A percentile compares a stretch with the other conserved stretches of the same genome.
Conservation (phyloP, 139 green algal genomes). For the Pleodorina starrii region DNA sequence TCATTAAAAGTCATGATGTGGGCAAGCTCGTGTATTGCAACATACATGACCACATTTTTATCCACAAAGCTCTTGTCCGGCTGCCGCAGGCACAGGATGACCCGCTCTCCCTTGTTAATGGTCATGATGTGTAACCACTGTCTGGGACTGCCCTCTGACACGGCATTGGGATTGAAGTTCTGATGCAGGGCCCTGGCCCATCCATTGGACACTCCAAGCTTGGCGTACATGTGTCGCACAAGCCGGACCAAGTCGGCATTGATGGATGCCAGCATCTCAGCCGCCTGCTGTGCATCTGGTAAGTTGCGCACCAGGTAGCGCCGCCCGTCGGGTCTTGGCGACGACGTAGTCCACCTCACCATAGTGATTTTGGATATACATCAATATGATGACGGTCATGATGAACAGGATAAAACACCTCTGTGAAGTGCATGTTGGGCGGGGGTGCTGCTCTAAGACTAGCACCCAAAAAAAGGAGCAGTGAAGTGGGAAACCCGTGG, state of each 20-base stretch:
- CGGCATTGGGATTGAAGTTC: conserved; percentile 41
- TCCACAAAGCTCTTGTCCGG: conserved; percentile 18
- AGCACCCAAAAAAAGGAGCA: no score
- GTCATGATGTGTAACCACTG: conserved; percentile 49
- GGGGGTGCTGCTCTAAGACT: no score
- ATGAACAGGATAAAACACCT: conserved; percentile 37
- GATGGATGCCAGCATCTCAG: conserved; percentile 28
- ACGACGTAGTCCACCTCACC: conserved; percentile 27
- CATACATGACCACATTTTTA: conserved; percentile 50
- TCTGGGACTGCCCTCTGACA: conserved; percentile 44
- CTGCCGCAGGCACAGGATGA: conserved; percentile 50
- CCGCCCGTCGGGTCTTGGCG: not conserved
- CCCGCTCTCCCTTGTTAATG: conserved; percentile 56
- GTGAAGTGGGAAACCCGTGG: no score
- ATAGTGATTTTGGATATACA: conserved; percentile 7
- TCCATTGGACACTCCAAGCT: conserved; percentile 1
- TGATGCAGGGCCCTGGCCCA: not conserved
- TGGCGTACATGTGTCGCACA: conserved; percentile 23
- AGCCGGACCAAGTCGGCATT: conserved; percentile 16
- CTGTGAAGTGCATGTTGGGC: no score
- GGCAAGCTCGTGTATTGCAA: conserved; percentile 49
- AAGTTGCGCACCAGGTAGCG: conserved; percentile 37
- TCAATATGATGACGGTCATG: not conserved
- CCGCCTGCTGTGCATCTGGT: conserved; percentile 32
- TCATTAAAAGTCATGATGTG: conserved; percentile 49